These are phyloP conservation scores for Neurospora sp. DNA, from an alignment of 495 filamentous ascomycete species.

Conservation along the genomic window DNA sequence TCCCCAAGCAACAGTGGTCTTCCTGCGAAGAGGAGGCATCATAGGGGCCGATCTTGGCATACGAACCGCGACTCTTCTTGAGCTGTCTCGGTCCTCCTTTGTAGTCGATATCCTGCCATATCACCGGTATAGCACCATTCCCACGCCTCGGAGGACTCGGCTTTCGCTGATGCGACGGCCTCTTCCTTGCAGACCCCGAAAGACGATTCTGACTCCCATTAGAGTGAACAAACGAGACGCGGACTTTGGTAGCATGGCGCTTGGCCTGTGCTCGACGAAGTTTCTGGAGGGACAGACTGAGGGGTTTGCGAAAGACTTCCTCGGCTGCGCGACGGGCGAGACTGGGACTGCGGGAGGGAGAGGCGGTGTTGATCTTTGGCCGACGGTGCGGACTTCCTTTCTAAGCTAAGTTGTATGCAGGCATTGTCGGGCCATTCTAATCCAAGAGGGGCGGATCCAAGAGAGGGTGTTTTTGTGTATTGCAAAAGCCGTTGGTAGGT, in stretches of 20 bases:
- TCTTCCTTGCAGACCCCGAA: conserved; percentile 1
- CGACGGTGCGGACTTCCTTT: conserved; percentile 35
- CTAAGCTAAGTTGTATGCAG: conserved; percentile 39
- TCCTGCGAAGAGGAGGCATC: conserved; percentile 1
- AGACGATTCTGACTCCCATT: conserved; percentile 3
- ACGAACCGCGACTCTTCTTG: conserved; percentile 2
- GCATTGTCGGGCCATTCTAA: conserved; percentile 31
- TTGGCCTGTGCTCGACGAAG: conserved; percentile 19
- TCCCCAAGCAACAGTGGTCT: conserved; percentile 8
- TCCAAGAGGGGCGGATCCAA: conserved; percentile 19
- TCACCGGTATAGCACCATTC: neutral
- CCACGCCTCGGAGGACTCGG: neutral
- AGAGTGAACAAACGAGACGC: conserved; percentile 16
- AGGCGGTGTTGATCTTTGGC: conserved; percentile 23
- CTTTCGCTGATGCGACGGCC: conserved; percentile 1
- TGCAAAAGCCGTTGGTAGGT: neutral
- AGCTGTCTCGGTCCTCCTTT: neutral
- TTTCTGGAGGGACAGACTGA: conserved; percentile 19
- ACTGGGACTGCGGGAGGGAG: conserved; percentile 12
- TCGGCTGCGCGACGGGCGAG: conserved; percentile 25
- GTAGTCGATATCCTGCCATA: conserved; percentile 1
- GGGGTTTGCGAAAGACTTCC: conserved; percentile 23
- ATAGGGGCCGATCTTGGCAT: neutral
- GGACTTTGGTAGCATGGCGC: conserved; percentile 12
- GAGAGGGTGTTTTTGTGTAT: conserved; percentile 6